Conservation (phyloP, 139 green algal species). For the Ostreobium quekettii region DNA sequence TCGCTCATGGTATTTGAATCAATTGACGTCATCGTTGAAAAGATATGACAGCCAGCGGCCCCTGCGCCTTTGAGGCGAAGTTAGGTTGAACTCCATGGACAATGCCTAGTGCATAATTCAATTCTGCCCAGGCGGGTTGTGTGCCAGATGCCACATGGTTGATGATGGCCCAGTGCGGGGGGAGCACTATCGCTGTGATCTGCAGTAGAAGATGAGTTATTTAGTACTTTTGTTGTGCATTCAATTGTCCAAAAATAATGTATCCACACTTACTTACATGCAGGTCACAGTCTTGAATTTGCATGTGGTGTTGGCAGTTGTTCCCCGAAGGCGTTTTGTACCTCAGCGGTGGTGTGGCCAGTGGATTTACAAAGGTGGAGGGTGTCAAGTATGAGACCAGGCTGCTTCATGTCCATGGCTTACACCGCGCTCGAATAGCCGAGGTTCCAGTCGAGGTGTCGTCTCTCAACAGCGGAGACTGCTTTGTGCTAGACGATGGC, state of each 20-base stretch:
- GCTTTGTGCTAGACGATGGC: slow-evolving; percentile 19
- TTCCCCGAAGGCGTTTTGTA: slow-evolving; percentile 13
- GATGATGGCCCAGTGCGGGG: too few relatives aligned
- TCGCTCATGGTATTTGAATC: background rate
- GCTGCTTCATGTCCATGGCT: slow-evolving; percentile 11
- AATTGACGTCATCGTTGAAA: background rate
- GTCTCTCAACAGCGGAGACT: slow-evolving; percentile 14
- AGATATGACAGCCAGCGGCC: too few relatives aligned
- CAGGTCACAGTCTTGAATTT: too few relatives aligned
- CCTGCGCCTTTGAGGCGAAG: too few relatives aligned
- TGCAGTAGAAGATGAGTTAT: slow-evolving; percentile 1
- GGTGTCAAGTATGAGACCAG: slow-evolving; percentile 4
- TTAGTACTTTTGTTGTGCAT: background rate
- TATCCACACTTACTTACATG: too few relatives aligned
- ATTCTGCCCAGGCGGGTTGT: too few relatives aligned
- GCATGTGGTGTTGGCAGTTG: too few relatives aligned
- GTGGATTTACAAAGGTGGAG: slow-evolving; percentile 9
- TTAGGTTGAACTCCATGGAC: too few relatives aligned
- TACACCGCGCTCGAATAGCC: background rate
- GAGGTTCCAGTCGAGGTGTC: slow-evolving; percentile 6
- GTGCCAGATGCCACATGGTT: too few relatives aligned
- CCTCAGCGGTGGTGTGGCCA: slow-evolving; percentile 5
- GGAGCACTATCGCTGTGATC: background rate
- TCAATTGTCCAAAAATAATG: too few relatives aligned
- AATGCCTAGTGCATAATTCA: too few relatives aligned